Evolutionary conservation across 805 yeast species (phyloP).

Genomic region (Vanderwaltozyma yarrowii): DNA sequence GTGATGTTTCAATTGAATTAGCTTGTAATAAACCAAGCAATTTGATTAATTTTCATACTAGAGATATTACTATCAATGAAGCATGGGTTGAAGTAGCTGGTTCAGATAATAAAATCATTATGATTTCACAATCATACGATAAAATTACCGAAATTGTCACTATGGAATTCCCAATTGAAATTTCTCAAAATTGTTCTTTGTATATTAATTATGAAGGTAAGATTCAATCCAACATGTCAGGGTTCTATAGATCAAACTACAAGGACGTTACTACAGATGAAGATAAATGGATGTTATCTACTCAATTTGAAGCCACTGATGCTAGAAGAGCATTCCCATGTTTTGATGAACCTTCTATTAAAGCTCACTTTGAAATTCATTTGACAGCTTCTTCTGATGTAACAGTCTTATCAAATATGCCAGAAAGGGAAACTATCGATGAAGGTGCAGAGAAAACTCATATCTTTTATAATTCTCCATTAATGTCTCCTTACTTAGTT

Average conservation of each 20-base stretch:
- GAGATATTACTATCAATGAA: slow-evolving; percentile 33
- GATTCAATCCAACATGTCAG: slow-evolving; percentile 60
- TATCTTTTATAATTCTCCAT: slow-evolving; percentile 52
- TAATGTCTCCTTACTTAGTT: slow-evolving; percentile 64
- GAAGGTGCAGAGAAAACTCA: slow-evolving; percentile 35
- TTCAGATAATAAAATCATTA: not conserved
- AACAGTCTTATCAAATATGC: slow-evolving; percentile 63
- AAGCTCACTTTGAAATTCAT: slow-evolving; percentile 53
- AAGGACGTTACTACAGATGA: slow-evolving; percentile 32
- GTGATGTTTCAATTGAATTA: slow-evolving; percentile 1
- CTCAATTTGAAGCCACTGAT: slow-evolving; percentile 61
- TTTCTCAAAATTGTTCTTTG: slow-evolving; percentile 28
- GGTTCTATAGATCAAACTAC: slow-evolving; percentile 60
- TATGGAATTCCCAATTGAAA: slow-evolving; percentile 41
- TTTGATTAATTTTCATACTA: slow-evolving; percentile 55
- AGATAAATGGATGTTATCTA: slow-evolving; percentile 21
- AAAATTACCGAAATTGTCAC: slow-evolving; percentile 53
- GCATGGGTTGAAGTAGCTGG: slow-evolving; percentile 1
- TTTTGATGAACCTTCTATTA: slow-evolving; percentile 61
- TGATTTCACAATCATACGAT: slow-evolving; percentile 22
- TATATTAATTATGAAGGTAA: slow-evolving; percentile 48
- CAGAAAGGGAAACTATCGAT: slow-evolving; percentile 33
- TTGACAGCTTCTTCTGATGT: slow-evolving; percentile 41
- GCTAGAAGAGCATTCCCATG: slow-evolving; percentile 72
- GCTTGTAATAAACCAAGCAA: slow-evolving; percentile 34